These are phyloP conservation scores for Podospora didyma DNA, from an alignment of 495 filamentous ascomycete species.

Conservation along the genomic window DNA sequence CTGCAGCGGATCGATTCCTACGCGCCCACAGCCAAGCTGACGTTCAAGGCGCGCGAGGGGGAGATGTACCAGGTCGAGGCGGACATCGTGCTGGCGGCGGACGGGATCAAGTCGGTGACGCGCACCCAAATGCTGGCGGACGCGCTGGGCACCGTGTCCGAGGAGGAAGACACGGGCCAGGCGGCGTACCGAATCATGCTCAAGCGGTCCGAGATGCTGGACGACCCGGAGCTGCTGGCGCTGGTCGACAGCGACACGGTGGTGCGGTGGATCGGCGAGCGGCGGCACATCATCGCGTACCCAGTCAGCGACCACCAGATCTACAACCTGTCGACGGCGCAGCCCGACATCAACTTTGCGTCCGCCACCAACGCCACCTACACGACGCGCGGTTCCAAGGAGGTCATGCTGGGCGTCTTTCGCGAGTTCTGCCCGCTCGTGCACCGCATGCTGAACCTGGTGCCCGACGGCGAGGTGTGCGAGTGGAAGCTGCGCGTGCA, in stretches of 20 bases:
- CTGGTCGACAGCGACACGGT: conserved; percentile 65
- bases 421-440: conserved; percentile 69
- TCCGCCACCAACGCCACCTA: conserved; percentile 70
- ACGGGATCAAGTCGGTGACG: conserved; percentile 68
- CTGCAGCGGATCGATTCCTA: conserved; percentile 53
- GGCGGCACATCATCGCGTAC: conserved; percentile 80
- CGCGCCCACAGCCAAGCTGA: conserved; percentile 52
- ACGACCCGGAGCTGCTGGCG: conserved; percentile 63
- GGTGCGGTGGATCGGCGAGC: conserved; percentile 73
- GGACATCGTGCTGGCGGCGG: conserved; percentile 68
- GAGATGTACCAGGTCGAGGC: conserved; percentile 52
- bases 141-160: conserved; percentile 46
- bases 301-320: conserved; percentile 68
- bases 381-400: conserved; percentile 68
- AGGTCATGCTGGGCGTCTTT: conserved; percentile 62
- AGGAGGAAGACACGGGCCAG: conserved; percentile 68
- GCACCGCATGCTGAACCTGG: conserved; percentile 68
- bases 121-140: conserved; percentile 57
- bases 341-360: conserved; percentile 71
- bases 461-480: conserved; percentile 75
- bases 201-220: conserved; percentile 58
- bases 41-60: conserved; percentile 52
- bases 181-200: conserved; percentile 87
- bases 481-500: conserved; percentile 77
- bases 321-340: conserved; percentile 74